phyloP scores from a whole-genome alignment of 352 stramenopile genomes.

The Globisporangium okanoganense region DNA sequence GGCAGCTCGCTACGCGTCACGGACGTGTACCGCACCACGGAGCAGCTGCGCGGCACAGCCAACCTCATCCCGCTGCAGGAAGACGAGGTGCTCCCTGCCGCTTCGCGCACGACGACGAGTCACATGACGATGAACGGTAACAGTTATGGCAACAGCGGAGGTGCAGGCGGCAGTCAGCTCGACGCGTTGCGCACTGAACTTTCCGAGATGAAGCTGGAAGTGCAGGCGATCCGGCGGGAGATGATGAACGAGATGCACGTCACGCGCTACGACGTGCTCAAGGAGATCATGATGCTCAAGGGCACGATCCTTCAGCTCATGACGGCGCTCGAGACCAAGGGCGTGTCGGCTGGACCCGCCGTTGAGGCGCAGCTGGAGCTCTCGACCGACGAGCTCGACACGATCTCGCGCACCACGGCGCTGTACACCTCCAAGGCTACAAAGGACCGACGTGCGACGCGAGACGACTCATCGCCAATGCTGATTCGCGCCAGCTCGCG shows the following conservation, averaged over 20 bases:
- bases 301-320: conserved; percentile 66
- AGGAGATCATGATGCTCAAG: conserved; percentile 79
- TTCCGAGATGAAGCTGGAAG: conserved; percentile 57
- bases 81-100: conserved; percentile 35
- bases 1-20: conserved; percentile 22
- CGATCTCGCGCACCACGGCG: conserved; percentile 41
- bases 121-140: not conserved
- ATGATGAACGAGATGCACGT: conserved; percentile 85
- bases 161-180: conserved; percentile 11
- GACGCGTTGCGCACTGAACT: conserved; percentile 52
- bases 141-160: conserved; percentile 14
- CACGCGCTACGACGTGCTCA: conserved; percentile 82
- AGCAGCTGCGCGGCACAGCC: conserved; percentile 44
- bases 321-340: conserved; percentile 26
- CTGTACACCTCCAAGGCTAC: conserved; percentile 48
- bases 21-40: conserved; percentile 53
- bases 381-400: conserved; percentile 37
- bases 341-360: conserved; percentile 11
- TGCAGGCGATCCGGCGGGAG: conserved; percentile 64
- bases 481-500: conserved; percentile 30
- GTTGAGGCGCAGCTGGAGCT: conserved; percentile 20
- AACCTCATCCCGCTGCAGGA: conserved; percentile 56
- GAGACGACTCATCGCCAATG: conserved; percentile 21
- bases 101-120: conserved; percentile 9
- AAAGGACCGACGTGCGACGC: conserved; percentile 42